A percentile compares a stretch with the other conserved stretches of the same genome.
phyloP scores from a whole-genome alignment of 2,329 filamentous ascomycete species.

The Aspergillus niger region DNA sequence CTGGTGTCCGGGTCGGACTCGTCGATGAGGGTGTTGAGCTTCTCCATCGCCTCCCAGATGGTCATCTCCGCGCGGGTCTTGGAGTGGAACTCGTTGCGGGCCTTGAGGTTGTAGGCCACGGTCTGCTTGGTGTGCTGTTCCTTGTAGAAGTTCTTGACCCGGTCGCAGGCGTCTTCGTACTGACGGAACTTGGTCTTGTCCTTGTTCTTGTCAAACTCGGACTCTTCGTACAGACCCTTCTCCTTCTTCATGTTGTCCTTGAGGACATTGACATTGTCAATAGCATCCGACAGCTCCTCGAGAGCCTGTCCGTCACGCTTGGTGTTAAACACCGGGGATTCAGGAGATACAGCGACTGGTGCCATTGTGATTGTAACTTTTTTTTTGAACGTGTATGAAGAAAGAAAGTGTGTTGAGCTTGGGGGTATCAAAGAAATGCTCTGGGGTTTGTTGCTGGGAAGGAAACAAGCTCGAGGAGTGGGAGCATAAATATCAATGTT shows the following conservation, averaged over 20 bases:
- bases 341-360: constrained; percentile 31
- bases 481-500: constrained; percentile 9
- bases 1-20: constrained; percentile 88
- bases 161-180: constrained; percentile 79
- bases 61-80: constrained; percentile 74
- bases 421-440: constrained; percentile 6
- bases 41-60: constrained; percentile 90
- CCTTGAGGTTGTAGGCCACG: constrained; percentile 75
- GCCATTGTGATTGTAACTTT: constrained; percentile 27
- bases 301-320: constrained; percentile 59
- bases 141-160: constrained; percentile 83
- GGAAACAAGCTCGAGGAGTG: constrained; percentile 3
- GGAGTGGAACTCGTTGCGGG: constrained; percentile 69
- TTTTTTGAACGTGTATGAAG: background rate
- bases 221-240: constrained; percentile 52
- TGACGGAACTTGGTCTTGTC: constrained; percentile 80
- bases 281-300: constrained; percentile 60
- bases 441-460: background rate
- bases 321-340: constrained; percentile 36
- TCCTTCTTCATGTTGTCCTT: constrained; percentile 54
- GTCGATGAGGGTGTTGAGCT: constrained; percentile 86
- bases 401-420: background rate
- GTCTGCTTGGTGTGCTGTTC: constrained; percentile 65
- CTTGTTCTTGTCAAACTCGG: constrained; percentile 72
- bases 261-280: constrained; percentile 63